Base-by-base conservation (phyloP, 176 grass and related monocot genomes). In the Carex myosuroides region DNA sequence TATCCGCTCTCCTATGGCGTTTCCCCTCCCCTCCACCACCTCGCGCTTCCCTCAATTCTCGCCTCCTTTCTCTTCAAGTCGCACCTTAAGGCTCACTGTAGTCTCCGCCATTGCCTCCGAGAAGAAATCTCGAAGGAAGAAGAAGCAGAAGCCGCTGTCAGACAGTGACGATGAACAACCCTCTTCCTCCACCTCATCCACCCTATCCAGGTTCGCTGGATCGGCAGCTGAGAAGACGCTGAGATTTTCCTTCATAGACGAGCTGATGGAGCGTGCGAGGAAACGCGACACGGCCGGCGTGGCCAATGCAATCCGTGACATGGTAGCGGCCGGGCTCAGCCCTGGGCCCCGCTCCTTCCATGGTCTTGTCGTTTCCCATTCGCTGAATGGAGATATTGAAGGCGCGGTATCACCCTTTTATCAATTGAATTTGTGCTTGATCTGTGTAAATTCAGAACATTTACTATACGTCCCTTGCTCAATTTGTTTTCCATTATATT, bases 261-360 rank as follows among this genome's bases (percentile, higher is more conserved):
- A 97, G 71, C 89, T 97, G 20, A 84, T 90, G 81, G 86, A 90
- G 85, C 89, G 91, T 13, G 86, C 91, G 11, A 84, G 95, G n/a
- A 80, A 65, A 0, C 86, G 84, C 4, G 88, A 98, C 18, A 83
- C 81, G 10, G 74, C 41, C 0, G 92, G 92, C 17, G 95, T 95
- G 41, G 79, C 91, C 7, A 88, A 93, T 79, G 88, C 90, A 46
- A 98, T 98, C 60, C 93, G 95, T 44, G 92, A 95, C 87, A 98
- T 98, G 95, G 93, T 98, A 63, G 95, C 95, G 20, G 95, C 95
- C 6, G 95, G 95, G 21, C 91, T 98, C 33, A 85, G 60, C 11
- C 95, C 95, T 6, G 95, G 95, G 0, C 95, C 95, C 1, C 92
- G 95, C 81, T 95, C 95, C 57, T 98, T 91, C 84, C 95, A 98